Evolutionary conservation across 768 basidiomycete species (phyloP).

Genomic region (Russula ochroleuca): DNA sequence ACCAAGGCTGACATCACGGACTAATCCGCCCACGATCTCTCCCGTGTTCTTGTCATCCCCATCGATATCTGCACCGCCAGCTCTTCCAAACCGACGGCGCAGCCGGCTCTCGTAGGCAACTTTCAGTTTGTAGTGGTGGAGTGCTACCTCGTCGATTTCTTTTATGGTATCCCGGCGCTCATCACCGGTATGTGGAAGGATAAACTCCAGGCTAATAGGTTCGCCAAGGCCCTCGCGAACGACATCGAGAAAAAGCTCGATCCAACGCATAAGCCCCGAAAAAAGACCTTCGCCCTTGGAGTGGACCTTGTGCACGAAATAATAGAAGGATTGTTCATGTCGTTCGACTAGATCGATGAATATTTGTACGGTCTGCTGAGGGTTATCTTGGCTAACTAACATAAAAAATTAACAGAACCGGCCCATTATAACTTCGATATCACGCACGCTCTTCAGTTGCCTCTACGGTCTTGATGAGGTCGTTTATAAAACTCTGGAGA

Average conservation of each 20-base stretch:
- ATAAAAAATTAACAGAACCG: not conserved
- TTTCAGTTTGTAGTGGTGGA: constrained; percentile 94
- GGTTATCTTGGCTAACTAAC: constrained; percentile 77
- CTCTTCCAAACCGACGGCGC: constrained; percentile 72
- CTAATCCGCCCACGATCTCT: constrained; percentile 73
- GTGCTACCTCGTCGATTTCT: constrained; percentile 85
- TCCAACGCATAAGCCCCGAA: constrained; percentile 92
- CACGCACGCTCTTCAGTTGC: constrained; percentile 80
- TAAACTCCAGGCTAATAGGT: constrained; percentile 75
- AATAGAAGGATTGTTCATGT: constrained; percentile 94
- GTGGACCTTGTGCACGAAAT: constrained; percentile 97
- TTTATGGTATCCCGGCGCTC: constrained; percentile 73
- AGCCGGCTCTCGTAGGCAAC: constrained; percentile 89
- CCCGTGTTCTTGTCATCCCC: constrained; percentile 82
- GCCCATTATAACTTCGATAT: not conserved
- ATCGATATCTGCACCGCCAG: constrained; percentile 48
- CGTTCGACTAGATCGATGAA: constrained; percentile 92
- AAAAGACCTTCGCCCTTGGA: constrained; percentile 94
- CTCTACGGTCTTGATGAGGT: constrained; percentile 93
- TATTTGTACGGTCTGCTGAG: constrained; percentile 79
- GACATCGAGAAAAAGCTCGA: constrained; percentile 88
- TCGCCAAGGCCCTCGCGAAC: constrained; percentile 83
- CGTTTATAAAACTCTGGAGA: constrained; percentile 89
- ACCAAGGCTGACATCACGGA: constrained; percentile 77
- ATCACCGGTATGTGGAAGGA: constrained; percentile 77